phyloP scores from a whole-genome alignment of 164 flowering plant species.

The Hamamelis virginiana region DNA sequence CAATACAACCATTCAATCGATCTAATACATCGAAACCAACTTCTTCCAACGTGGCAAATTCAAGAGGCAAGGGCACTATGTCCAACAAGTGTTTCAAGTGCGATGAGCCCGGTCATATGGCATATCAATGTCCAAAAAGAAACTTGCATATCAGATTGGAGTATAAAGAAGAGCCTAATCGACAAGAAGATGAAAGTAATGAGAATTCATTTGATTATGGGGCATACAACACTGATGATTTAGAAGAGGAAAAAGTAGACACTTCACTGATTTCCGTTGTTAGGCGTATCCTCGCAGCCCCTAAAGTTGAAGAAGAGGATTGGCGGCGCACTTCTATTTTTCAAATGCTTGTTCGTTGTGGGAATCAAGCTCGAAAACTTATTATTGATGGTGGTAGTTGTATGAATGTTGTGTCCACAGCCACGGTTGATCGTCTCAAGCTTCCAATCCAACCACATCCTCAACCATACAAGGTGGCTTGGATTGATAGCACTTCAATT shows the following conservation, averaged over 20 bases:
- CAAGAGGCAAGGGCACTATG: too few relatives aligned
- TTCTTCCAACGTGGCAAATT: too few relatives aligned
- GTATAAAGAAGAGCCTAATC: background rate
- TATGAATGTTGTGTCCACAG: constrained; percentile 1
- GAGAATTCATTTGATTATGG: background rate
- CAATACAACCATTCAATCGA: too few relatives aligned
- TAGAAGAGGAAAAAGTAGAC: background rate
- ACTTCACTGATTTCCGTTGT: background rate
- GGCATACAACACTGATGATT: background rate
- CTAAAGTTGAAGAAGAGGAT: background rate
- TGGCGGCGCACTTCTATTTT: constrained; percentile 3
- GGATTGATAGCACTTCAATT: background rate
- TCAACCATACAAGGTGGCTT: constrained; percentile 2
- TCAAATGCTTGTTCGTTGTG: background rate
- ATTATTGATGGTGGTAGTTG: constrained; percentile 7
- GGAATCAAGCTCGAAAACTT: background rate
- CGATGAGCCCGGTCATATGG: too few relatives aligned
- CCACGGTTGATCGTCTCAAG: constrained; percentile 3
- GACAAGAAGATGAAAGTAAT: background rate
- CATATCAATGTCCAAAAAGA: too few relatives aligned
- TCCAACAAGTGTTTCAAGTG: too few relatives aligned
- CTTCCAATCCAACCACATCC: background rate
- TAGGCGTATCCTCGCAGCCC: background rate
- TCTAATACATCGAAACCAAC: too few relatives aligned
- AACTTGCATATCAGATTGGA: too few relatives aligned